Evolutionary conservation across 2,329 filamentous ascomycete genomes (phyloP), one percentile per base, ranked within the genome.

Genomic region (Epichloe baconii): DNA sequence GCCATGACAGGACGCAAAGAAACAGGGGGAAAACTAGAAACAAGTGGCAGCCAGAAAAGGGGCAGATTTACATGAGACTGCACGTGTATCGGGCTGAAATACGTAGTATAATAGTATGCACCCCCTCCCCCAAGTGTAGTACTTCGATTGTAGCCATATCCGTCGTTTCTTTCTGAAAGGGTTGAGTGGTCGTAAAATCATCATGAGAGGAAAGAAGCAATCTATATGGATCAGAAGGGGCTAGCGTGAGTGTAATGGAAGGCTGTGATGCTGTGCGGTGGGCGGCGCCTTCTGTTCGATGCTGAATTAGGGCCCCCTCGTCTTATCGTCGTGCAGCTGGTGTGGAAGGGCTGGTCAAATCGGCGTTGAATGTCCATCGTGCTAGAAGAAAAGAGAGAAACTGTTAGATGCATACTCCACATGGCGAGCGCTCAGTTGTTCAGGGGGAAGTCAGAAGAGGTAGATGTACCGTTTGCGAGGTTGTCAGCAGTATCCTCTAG

Each of bases 401-500:
- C 21, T 4, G 41, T 49, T 37, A 49, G 47, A n/a, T 26, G 40
- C 15, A 42, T 40, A 11, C 31, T 31, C 31, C 31, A 11, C 31
- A 31, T 11, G 8, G 31, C 31, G 31, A 31, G 31, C 40, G 15
- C 17, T 47, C 14, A 5, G 15, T 37, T n/a, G 14, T 38, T 38
- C 12, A n/a, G 36, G 14, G 12, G 36, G 36, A n/a, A 38, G 36
- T 14, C 19, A n/a, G 3, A 11, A 37, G 5, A 19, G 14, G 8
- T 5, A 12, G 17, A 52, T 56, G 38, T 76, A 93, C 91, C 86
- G 64, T 87, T 83, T 59, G 86, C 89, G 49, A 98, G 72, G 60
- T 95, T 95, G 58, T 95, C 86, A 0, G 93, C 93, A 2, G 93
- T 97, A 61, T 96, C 88, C 51, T 89, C 88, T 19, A 98, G 75